These are phyloP conservation scores for Monosporascus sp. DNA, from an alignment of 2,329 filamentous ascomycete species.

Conservation along the genomic window DNA sequence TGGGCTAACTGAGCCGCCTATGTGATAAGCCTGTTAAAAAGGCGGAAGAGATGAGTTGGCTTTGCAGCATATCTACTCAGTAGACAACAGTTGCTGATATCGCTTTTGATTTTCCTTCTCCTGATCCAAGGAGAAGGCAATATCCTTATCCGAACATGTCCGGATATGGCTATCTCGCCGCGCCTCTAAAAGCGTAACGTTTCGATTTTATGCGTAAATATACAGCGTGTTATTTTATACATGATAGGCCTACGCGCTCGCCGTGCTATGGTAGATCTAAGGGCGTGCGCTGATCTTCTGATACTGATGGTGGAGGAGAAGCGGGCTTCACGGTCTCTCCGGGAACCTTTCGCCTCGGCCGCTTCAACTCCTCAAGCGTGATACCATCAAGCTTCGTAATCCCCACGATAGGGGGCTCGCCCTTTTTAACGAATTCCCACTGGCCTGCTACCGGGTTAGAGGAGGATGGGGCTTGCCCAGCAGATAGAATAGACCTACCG, in stretches of 20 bases:
- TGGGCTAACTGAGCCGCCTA: no score
- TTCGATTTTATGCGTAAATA: slow-evolving; percentile 4
- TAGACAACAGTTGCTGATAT: not conserved
- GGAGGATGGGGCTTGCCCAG: not conserved
- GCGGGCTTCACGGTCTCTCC: slow-evolving; percentile 27
- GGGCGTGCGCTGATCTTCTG: slow-evolving; percentile 13
- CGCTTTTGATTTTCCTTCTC: not conserved
- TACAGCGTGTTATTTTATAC: slow-evolving; percentile 4
- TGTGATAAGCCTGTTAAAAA: no score
- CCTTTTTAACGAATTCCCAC: slow-evolving; percentile 93
- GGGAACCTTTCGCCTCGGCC: slow-evolving; percentile 64
- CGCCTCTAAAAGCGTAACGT: not conserved
- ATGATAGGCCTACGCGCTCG: not conserved
- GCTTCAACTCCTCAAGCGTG: slow-evolving; percentile 77
- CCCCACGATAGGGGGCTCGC: slow-evolving; percentile 83
- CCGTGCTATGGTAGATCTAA: slow-evolving; percentile 16
- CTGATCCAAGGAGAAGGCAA: no score
- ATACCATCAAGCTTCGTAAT: slow-evolving; percentile 85
- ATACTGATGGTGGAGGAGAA: slow-evolving; percentile 8
- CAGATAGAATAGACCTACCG: slow-evolving; percentile 47
- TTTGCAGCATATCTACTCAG: no score
- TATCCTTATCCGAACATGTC: not conserved
- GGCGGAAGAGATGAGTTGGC: no score
- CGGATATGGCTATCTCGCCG: not conserved
- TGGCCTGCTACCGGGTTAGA: slow-evolving; percentile 44